Evolutionary conservation across 1,139 yeast species (phyloP).

Genomic region (Blastobotrys capitulatus): DNA sequence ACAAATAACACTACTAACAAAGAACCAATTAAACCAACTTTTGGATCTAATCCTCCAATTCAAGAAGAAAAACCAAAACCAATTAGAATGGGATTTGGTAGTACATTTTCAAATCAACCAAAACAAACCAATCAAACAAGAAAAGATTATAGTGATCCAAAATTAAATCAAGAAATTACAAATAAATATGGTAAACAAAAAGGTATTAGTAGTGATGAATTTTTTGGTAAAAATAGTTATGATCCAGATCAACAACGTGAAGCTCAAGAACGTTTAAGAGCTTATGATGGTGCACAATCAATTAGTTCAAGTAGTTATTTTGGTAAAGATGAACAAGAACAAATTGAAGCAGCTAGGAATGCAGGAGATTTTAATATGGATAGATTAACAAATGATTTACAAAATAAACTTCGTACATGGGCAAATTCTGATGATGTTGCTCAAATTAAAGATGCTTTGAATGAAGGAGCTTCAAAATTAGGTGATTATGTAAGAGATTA

Average conservation of each 20-base stretch:
- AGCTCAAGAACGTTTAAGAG: slow-evolving; percentile 70
- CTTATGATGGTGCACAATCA: slow-evolving; percentile 80
- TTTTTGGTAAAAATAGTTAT: slow-evolving; percentile 81
- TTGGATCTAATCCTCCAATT: background rate
- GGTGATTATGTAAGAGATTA: slow-evolving; percentile 83
- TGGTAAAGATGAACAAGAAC: slow-evolving; percentile 68
- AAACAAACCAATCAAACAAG: slow-evolving; percentile 17
- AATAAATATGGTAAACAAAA: slow-evolving; percentile 82
- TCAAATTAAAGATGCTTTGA: slow-evolving; percentile 86
- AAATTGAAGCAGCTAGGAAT: slow-evolving; percentile 31
- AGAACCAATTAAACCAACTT: background rate
- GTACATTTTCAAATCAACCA: slow-evolving; percentile 30
- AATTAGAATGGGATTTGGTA: slow-evolving; percentile 36
- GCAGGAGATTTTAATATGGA: slow-evolving; percentile 40
- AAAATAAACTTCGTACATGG: slow-evolving; percentile 60
- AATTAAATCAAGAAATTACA: slow-evolving; percentile 35
- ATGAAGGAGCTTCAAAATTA: slow-evolving; percentile 85
- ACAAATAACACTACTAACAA: background rate
- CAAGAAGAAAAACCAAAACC: slow-evolving; percentile 16
- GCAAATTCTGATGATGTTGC: slow-evolving; percentile 79
- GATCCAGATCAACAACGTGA: slow-evolving; percentile 76
- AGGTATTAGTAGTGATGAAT: slow-evolving; percentile 93
- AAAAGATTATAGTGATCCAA: slow-evolving; percentile 35
- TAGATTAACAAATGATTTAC: slow-evolving; percentile 59
- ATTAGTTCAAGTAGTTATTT: slow-evolving; percentile 91